Base-by-base conservation (phyloP, 352 stramenopile genomes). In the Phytophthora tubulina region DNA sequence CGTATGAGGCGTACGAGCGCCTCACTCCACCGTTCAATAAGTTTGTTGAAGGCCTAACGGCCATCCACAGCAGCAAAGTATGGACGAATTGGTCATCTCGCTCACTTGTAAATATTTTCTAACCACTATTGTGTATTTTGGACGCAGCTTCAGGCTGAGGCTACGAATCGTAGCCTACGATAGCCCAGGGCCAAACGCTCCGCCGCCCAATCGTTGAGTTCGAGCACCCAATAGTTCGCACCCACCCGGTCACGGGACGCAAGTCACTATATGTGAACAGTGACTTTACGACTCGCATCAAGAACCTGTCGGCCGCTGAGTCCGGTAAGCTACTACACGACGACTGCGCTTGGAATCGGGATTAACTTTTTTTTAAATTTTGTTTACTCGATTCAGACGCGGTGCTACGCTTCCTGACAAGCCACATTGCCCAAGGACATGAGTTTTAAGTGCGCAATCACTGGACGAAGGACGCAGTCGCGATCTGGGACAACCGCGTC, bases 1-100 rank as follows among this genome's bases (percentile, higher is more conserved):
- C 63, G 13, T 84, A 84, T 52, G 78, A 85, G n/a, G 80, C 80
- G 6, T 88, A 85, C 59, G 75, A 88, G 2, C 78, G 78, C n/a
- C 67, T 88, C 4, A 81, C 80, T 13, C 74, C 75, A 4, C 50
- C 63, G n/a, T 76, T 85, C 41, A 62, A 82, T 46, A 77, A 77
- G 48, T 77, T 85, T 52, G 50, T 85, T 10, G 75, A 85, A 38
- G 70, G 73, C 4, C 73, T 88, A 9, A 81, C 70, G 5, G 80
- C 80, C 9, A 77, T 84, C 27, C 80, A 88, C 67, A 86, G 75
- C 60, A 78, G 79, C 70, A 81, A 82, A 65, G 66, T 75, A 46
- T 27, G 50, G 21, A 21, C 21, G 21, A 21, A n/a, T 4, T 46
- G 7, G 14, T 27, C n/a, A 21, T 7, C 3, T 21, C 21, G 41